Evolutionary conservation across 768 basidiomycete species (phyloP).

Genomic region (Amanita jacksonii): DNA sequence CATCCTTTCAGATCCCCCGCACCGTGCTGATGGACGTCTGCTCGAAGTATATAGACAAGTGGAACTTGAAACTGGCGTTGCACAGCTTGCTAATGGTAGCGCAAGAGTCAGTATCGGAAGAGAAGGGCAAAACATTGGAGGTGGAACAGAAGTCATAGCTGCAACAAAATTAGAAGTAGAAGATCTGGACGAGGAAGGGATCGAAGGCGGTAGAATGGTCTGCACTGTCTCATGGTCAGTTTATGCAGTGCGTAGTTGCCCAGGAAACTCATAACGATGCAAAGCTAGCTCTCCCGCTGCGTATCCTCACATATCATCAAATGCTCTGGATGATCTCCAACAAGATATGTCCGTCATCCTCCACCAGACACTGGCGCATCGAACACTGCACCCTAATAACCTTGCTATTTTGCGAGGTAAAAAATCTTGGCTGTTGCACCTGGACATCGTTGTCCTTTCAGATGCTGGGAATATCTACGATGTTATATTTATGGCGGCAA

Average conservation of each 20-base stretch:
- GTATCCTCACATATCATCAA: conserved; percentile 57
- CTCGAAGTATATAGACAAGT: conserved; percentile 60
- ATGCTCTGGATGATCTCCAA: conserved; percentile 67
- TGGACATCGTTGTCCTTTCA: conserved; percentile 67
- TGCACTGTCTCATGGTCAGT: conserved; percentile 75
- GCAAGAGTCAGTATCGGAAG: conserved; percentile 66
- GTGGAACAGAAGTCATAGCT: conserved; percentile 71
- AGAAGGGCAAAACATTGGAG: conserved; percentile 40
- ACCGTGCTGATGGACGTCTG: conserved; percentile 71
- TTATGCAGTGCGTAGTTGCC: neutral
- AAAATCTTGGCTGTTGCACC: conserved; percentile 67
- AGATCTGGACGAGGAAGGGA: conserved; percentile 34
- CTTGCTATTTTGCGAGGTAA: conserved; percentile 47
- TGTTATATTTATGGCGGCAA: conserved; percentile 68
- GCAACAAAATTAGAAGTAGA: conserved; percentile 78
- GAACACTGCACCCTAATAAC: conserved; percentile 56
- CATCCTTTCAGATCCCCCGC: conserved; percentile 44
- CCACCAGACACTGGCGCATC: conserved; percentile 55
- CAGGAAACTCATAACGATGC: conserved; percentile 14
- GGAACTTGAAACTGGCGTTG: conserved; percentile 66
- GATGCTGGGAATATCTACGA: conserved; percentile 74
- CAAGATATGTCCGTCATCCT: conserved; percentile 60
- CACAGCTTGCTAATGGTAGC: conserved; percentile 79
- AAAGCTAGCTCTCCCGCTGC: conserved; percentile 70
- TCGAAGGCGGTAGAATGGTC: conserved; percentile 51